Percentiles rank a stretch among this genome's conserved stretches.
Evolutionary conservation across 2,329 filamentous ascomycete genomes (phyloP).

Genomic region (Coniochaeta pulveracea): DNA sequence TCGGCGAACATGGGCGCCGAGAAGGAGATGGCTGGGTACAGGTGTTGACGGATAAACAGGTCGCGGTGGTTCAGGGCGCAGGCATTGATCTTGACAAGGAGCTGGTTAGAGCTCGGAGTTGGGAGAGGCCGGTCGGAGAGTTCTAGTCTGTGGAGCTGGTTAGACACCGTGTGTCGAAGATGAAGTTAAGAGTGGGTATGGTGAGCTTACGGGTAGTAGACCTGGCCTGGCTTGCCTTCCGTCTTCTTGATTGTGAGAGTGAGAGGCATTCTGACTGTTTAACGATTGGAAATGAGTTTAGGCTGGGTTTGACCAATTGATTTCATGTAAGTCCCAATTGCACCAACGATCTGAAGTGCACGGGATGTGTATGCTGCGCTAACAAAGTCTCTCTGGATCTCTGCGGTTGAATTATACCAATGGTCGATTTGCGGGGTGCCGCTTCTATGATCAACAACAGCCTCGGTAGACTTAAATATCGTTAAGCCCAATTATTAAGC

Average conservation of each 20-base stretch:
- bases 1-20: constrained; percentile 70
- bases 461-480: not conserved
- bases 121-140: constrained; percentile 52
- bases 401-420: too few species aligned
- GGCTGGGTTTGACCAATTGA: too few species aligned
- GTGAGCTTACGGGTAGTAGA: constrained; percentile 62
- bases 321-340: too few species aligned
- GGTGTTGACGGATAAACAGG: constrained; percentile 83
- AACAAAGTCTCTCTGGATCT: too few species aligned
- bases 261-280: constrained; percentile 36
- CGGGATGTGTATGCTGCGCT: too few species aligned
- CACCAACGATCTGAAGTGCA: too few species aligned
- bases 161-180: constrained; percentile 4
- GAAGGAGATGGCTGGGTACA: constrained; percentile 81
- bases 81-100: constrained; percentile 66
- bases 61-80: constrained; percentile 91
- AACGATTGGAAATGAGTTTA: too few species aligned
- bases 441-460: too few species aligned
- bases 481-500: not conserved
- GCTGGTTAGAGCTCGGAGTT: constrained; percentile 50
- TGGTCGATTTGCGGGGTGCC: too few species aligned
- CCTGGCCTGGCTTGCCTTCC: constrained; percentile 75
- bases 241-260: constrained; percentile 55
- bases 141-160: constrained; percentile 31
- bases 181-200: not conserved